Evolutionary conservation across 441 rosid species (phyloP).

Genomic region (Viola pubescens): DNA sequence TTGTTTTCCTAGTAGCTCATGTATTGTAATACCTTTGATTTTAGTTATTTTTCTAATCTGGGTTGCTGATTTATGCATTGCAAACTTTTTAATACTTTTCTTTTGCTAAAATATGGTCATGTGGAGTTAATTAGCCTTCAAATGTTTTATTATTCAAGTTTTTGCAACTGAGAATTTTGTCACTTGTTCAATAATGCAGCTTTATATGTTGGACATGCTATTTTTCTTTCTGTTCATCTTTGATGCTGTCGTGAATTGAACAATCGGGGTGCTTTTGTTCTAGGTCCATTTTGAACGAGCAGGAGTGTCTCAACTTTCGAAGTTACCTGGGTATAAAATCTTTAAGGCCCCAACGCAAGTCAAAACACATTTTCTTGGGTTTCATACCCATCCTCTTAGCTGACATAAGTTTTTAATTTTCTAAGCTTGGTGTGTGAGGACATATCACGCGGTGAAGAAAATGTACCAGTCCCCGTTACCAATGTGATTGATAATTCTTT

Average conservation of each 20-base stretch:
- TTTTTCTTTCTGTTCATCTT: conserved; percentile 5
- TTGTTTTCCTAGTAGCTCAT: background rate
- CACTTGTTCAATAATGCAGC: too few species aligned
- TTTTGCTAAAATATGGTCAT: background rate
- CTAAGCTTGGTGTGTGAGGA: conserved; percentile 44
- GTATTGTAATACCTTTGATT: background rate
- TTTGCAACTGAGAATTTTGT: too few species aligned
- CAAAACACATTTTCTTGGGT: conserved; percentile 1
- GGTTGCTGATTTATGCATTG: too few species aligned
- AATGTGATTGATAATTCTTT: conserved; percentile 36
- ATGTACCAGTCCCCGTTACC: conserved; percentile 35
- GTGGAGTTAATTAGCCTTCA: background rate
- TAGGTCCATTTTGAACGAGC: conserved; percentile 30
- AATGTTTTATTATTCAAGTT: too few species aligned
- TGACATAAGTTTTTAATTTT: conserved; percentile 15
- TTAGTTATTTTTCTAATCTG: too few species aligned
- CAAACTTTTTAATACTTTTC: background rate
- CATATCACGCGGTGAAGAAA: conserved; percentile 41
- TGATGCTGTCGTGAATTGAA: background rate
- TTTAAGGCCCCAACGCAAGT: background rate
- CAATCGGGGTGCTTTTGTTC: conserved; percentile 15
- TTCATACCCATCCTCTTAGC: conserved; percentile 10
- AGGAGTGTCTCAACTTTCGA: conserved; percentile 20
- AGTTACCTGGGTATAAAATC: conserved; percentile 41
- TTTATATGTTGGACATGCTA: background rate